Conservation (phyloP, 2,329 filamentous ascomycete genomes). For the Fusarium buxicola region DNA sequence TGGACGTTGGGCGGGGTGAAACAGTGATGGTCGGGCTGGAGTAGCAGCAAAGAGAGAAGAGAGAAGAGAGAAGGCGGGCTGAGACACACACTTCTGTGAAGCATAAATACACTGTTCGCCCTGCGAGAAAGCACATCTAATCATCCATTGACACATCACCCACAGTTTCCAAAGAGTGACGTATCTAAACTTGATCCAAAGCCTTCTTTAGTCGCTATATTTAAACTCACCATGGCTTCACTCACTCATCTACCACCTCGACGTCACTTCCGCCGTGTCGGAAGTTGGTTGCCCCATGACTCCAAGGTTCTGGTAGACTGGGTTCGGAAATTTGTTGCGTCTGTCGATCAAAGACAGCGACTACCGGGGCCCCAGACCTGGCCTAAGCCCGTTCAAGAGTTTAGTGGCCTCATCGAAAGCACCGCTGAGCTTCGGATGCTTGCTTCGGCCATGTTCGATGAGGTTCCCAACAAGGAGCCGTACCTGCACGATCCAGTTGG, state of each 20-base stretch:
- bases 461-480: constrained; percentile 39
- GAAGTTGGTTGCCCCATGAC: not conserved
- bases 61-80: too few species aligned
- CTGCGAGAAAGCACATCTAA: too few species aligned
- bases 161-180: too few species aligned
- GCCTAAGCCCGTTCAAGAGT: not conserved
- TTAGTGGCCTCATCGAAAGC: constrained; percentile 25
- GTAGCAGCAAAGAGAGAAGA: too few species aligned
- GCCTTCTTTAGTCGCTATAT: too few species aligned
- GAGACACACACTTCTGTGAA: too few species aligned
- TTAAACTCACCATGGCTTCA: too few species aligned
- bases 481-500: constrained; percentile 28
- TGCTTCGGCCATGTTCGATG: constrained; percentile 28
- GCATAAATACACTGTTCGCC: too few species aligned
- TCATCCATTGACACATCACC: too few species aligned
- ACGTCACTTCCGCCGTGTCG: not conserved
- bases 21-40: too few species aligned
- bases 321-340: not conserved
- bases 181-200: too few species aligned
- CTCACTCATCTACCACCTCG: not conserved
- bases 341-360: not conserved
- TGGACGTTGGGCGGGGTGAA: too few species aligned
- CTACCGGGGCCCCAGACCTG: not conserved
- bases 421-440: constrained; percentile 39
- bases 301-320: not conserved